These are phyloP conservation scores for Aspergillus unguis DNA, from an alignment of 2,329 filamentous ascomycete genomes.

Conservation along the genomic window DNA sequence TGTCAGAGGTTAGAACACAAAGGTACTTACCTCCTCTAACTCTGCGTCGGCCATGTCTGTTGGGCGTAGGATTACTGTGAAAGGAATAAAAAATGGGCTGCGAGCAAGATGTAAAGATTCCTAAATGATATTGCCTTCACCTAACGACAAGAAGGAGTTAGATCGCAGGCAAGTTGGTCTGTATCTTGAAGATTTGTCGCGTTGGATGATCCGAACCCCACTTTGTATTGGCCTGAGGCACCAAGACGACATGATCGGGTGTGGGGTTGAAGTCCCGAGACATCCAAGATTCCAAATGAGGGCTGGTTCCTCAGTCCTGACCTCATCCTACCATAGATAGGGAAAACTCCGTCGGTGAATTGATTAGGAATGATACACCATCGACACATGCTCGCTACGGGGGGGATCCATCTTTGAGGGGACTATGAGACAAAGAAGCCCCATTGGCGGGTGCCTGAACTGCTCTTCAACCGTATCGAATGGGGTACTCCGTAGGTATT, in stretches of 20 bases:
- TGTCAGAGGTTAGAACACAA: not conserved
- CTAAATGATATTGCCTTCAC: no score
- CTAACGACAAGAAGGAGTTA: not conserved
- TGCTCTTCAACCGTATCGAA: not conserved
- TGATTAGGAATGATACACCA: not conserved
- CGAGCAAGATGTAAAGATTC: not conserved
- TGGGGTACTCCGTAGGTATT: not conserved
- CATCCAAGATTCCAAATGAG: not conserved
- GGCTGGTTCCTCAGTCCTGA: not conserved
- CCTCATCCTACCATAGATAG: not conserved
- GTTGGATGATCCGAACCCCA: slow-evolving; percentile 18
- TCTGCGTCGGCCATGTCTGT: slow-evolving; percentile 61
- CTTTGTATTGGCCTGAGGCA: slow-evolving; percentile 18
- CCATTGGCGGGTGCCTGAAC: not conserved
- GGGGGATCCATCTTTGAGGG: not conserved
- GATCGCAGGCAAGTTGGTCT: not conserved
- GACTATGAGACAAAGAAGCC: not conserved
- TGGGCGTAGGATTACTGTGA: not conserved
- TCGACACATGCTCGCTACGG: not conserved
- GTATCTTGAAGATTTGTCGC: slow-evolving; percentile 2
- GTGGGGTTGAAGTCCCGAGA: slow-evolving; percentile 10
- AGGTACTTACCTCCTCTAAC: slow-evolving; percentile 55
- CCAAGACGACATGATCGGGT: slow-evolving; percentile 9
- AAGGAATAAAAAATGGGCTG: not conserved
- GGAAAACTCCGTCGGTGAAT: not conserved